Percentiles rank a stretch among this genome's conserved stretches.
Evolutionary conservation across 345 rosid genomes (phyloP).

Genomic region (Camelina neglecta): DNA sequence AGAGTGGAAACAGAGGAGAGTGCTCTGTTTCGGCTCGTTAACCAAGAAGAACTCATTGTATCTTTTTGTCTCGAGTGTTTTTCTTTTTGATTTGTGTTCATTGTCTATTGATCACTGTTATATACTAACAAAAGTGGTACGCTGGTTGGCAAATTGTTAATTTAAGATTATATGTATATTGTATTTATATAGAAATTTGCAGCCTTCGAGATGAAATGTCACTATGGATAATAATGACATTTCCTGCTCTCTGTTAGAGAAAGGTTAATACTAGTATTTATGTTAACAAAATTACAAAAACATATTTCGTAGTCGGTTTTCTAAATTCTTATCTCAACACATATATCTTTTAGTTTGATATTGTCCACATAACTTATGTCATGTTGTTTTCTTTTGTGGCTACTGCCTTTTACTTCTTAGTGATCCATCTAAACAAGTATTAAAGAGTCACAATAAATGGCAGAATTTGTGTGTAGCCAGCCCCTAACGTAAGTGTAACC

Average conservation of each 20-base stretch:
- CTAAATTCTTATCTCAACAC: no score
- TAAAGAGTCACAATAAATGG: neutral
- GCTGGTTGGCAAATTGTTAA: constrained; percentile 1
- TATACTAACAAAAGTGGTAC: constrained; percentile 5
- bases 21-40: constrained; percentile 20
- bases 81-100: constrained; percentile 1
- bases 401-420: neutral
- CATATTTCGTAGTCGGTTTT: no score
- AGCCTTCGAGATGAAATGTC: neutral
- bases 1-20: constrained; percentile 45
- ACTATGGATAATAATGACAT: neutral
- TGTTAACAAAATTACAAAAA: no score
- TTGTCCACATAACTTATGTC: neutral
- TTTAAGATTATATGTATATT: neutral
- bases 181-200: neutral
- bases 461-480: neutral
- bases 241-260: neutral
- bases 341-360: no score
- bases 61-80: neutral
- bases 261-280: neutral
- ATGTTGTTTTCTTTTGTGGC: neutral
- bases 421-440: neutral
- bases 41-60: constrained; percentile 14
- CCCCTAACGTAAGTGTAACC: neutral
- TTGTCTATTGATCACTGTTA: constrained; percentile 14